These are phyloP conservation scores for Xylariales sp. DNA, from an alignment of 2,329 filamentous ascomycete species.

Conservation along the genomic window DNA sequence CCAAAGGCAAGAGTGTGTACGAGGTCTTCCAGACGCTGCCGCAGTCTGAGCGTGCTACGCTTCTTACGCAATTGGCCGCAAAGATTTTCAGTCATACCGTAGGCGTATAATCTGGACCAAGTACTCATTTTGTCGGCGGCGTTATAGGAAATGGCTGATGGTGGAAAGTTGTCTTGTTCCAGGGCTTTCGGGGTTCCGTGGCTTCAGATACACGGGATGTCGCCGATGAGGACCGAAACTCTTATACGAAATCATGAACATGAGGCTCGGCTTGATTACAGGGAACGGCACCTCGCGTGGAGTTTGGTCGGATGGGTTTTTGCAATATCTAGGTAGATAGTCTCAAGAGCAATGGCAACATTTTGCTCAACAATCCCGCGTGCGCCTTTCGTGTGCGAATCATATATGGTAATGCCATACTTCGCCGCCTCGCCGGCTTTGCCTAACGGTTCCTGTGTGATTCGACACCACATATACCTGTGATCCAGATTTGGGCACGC, in stretches of 20 bases:
- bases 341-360: neutral
- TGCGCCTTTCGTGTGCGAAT: neutral
- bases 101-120: slow-evolving; percentile 48
- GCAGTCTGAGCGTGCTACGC: slow-evolving; percentile 70
- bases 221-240: too few relatives aligned
- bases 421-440: too few relatives aligned
- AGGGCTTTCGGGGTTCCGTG: too few relatives aligned
- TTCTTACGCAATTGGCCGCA: slow-evolving; percentile 78
- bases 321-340: neutral
- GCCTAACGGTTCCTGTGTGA: too few relatives aligned
- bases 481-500: too few relatives aligned
- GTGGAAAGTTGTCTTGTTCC: too few relatives aligned
- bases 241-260: too few relatives aligned
- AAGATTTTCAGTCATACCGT: slow-evolving; percentile 82
- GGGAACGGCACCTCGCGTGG: neutral
- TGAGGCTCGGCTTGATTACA: neutral
- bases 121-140: too few relatives aligned
- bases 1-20: slow-evolving; percentile 92
- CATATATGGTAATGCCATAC: too few relatives aligned
- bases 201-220: too few relatives aligned
- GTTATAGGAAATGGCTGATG: too few relatives aligned
- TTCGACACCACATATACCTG: too few relatives aligned
- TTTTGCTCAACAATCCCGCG: neutral
- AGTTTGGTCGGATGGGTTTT: neutral
- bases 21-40: slow-evolving; percentile 84